Evolutionary conservation across 768 basidiomycete genomes (phyloP), one percentile per base, ranked within the genome.

Genomic region (Chiua virens): DNA sequence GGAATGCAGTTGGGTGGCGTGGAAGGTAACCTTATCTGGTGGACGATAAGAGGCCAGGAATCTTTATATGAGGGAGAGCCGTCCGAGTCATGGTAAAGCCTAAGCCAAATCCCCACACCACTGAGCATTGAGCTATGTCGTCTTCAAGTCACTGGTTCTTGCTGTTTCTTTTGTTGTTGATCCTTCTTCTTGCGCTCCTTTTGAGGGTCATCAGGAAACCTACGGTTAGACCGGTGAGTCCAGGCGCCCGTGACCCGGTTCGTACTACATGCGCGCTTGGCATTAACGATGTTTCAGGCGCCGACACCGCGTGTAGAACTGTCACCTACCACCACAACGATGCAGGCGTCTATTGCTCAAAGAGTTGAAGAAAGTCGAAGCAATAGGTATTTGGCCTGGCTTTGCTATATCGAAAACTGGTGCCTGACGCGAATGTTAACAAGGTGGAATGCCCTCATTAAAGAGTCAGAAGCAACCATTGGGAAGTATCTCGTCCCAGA

Each of bases 181-280:
- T 57, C 1, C 41, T 40, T 20, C 25, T 54, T 34, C 21, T 35
- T 4, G 18, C 23, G 14, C 11, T 44, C 36, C 10, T 25, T n/a
- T 37, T 37, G 25, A 50, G 25, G 41, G 32, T 4, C 37, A 41
- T 49, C 36, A 47, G 52, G 43, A 15, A 40, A 10, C 18, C 45
- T 36, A 38, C 14, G 11, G 5, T 35, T 4, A 50, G 54, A 23
- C 17, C 30, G 20, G 21, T 42, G 18, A 11, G 23, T 46, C 45
- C 23, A 42, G 39, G 21, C 55, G 38, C 60, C 59, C 63, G 63
- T 63, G 63, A 48, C 28, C 20, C 10, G 34, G 36, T 41, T 34
- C 43, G n/a, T 22, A 30, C 15, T 27, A 15, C 38, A 49, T 23
- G 14, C 21, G 51, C 45, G 42, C 42, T 22, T 22, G 44, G 59